phyloP scores from a whole-genome alignment of 345 rosid species.

The Arabidopsis thaliana region TAIR10.1 NC_003074.8:3150001-3150500 shows the following conservation, averaged over 20 bases:
- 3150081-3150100: constrained; percentile 19
- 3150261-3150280: constrained; percentile 15
- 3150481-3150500: neutral
- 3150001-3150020: constrained; percentile 59
- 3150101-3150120: constrained; percentile 9
- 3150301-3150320: neutral
- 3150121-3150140: constrained; percentile 47
- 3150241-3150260: constrained; percentile 21
- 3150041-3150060: constrained; percentile 39
- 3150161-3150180: constrained; percentile 57
- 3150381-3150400: neutral
- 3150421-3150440: neutral
- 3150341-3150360: neutral
- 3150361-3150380: constrained; percentile 1
- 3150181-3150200: constrained; percentile 64
- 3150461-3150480: constrained; percentile 16
- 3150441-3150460: constrained; percentile 11
- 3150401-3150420: constrained; percentile 9
- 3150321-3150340: constrained; percentile 12
- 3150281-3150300: constrained; percentile 7
- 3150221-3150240: constrained; percentile 51
- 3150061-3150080: constrained; percentile 16
- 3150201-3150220: constrained; percentile 67
- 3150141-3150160: constrained; percentile 50
- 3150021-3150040: constrained; percentile 47